Evolutionary conservation across 495 filamentous ascomycete species (phyloP).

Genomic region (Astrocystis sublimbata): DNA sequence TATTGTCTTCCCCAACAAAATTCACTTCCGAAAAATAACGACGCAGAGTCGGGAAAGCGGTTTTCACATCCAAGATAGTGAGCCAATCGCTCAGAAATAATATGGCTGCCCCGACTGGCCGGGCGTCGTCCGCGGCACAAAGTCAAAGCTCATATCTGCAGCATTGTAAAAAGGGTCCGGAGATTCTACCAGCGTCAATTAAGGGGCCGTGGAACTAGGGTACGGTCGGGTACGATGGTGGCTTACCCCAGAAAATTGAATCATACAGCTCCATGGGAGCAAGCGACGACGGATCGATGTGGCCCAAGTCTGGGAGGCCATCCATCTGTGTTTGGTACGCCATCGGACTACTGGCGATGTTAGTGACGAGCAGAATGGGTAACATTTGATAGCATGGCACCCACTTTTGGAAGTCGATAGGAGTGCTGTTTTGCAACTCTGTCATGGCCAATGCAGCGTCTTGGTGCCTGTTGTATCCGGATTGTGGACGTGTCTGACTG

Average conservation of each 20-base stretch:
- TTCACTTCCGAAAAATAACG: neutral
- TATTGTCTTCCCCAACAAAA: too few relatives aligned
- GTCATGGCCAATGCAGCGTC: slow-evolving; percentile 58
- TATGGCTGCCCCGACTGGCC: slow-evolving; percentile 53
- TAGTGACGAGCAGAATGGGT: neutral
- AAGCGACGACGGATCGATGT: slow-evolving; percentile 48
- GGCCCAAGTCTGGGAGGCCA: slow-evolving; percentile 37
- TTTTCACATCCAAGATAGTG: neutral
- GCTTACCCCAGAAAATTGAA: slow-evolving; percentile 60
- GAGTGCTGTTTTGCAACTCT: slow-evolving; percentile 51
- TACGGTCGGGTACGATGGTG: neutral
- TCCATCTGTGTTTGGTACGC: slow-evolving; percentile 35
- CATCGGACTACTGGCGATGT: slow-evolving; percentile 21
- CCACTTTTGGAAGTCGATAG: slow-evolving; percentile 39
- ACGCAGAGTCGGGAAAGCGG: neutral
- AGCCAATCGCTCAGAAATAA: slow-evolving; percentile 39
- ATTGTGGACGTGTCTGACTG: slow-evolving; percentile 31
- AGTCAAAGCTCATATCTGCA: slow-evolving; percentile 55
- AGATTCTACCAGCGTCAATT: slow-evolving; percentile 36
- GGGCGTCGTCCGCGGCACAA: slow-evolving; percentile 49
- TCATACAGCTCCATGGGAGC: slow-evolving; percentile 61
- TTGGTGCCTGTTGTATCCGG: slow-evolving; percentile 49
- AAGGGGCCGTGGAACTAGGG: too few relatives aligned
- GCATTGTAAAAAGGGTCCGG: slow-evolving; percentile 53
- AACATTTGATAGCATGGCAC: neutral